Base-by-base conservation (phyloP, 495 filamentous ascomycete species). In the Aspergillus wentii region DNA sequence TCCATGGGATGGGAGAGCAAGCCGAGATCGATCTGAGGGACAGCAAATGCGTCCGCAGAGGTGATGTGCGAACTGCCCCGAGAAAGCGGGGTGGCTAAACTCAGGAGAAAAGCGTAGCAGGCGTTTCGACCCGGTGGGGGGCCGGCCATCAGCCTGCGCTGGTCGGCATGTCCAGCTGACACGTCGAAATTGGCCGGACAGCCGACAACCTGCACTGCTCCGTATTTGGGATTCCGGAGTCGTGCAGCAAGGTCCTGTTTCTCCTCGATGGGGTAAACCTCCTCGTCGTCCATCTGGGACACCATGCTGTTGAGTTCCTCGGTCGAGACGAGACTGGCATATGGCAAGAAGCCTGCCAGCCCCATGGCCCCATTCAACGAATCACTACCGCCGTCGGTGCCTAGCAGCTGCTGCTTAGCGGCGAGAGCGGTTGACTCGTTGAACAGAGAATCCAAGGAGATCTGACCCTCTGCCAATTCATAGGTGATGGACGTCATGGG, bases 51-150 rank as follows among this genome's bases (percentile, higher is more conserved):
- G 25, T 69, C 51, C 0, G 52, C 17, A 4, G 61, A 59, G 10
- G 40, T 40, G 27, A 66, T 61, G 28, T 65, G 57, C 5, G 49
- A 37, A 14, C 43, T 59, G 7, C 65, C 67, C 17, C 59, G 52
- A 2, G 64, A 66, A 27, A 69, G 57, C 1, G 65, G 67, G 26
- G 46, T 36, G 0, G 53, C 44, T 0, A 46, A 19, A 17, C 31
- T 46, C n/a, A 52, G 9, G 5, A 55, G 11, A 3, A 54, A 47
- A 15, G 38, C 18, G 8, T 32, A 5, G 35, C 33, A 36, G 20
- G 21, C 23, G 21, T 42, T 27, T 29, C 30, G 29, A 30, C 23
- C 29, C 3, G 18, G 18, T 0, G 31, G 20, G 19, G 21, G 15
- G 6, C 30, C 40, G 28, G 23, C 9, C 30, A 35, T 30, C 1